phyloP scores from a whole-genome alignment of 179 eudicot species.

The Patellifolia procumbens region DNA sequence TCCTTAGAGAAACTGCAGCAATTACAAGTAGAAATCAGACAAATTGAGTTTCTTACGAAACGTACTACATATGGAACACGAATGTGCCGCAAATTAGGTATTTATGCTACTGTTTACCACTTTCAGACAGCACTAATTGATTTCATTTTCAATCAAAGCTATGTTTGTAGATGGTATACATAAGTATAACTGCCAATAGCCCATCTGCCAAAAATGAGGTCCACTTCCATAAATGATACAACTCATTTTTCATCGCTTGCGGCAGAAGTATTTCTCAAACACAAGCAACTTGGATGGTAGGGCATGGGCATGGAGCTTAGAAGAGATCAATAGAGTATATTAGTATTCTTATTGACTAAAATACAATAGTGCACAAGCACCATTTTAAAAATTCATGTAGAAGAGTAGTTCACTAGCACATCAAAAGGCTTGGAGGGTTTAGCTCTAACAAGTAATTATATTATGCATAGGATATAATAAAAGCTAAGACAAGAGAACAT shows the following conservation, averaged over 20 bases:
- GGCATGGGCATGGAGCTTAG: background rate
- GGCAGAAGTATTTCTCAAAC: too few relatives aligned
- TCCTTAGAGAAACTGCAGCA: background rate
- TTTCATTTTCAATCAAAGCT: background rate
- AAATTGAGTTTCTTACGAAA: background rate
- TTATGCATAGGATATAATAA: background rate
- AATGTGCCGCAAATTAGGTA: background rate
- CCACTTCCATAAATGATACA: background rate
- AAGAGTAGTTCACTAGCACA: background rate
- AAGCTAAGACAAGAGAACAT: background rate
- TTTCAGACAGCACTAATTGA: background rate
- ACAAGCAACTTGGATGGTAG: background rate
- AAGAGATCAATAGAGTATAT: background rate
- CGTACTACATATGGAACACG: background rate
- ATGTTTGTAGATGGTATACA: background rate
- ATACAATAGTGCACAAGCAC: background rate
- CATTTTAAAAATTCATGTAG: background rate
- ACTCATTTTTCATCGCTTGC: background rate
- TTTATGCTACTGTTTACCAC: background rate
- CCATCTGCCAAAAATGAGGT: background rate
- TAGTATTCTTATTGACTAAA: background rate
- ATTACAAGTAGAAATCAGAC: background rate
- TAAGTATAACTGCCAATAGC: background rate
- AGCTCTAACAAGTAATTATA: background rate
- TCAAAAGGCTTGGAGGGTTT: background rate